phyloP scores from a whole-genome alignment of 345 rosid species.

The Eucalyptus victrix region DNA sequence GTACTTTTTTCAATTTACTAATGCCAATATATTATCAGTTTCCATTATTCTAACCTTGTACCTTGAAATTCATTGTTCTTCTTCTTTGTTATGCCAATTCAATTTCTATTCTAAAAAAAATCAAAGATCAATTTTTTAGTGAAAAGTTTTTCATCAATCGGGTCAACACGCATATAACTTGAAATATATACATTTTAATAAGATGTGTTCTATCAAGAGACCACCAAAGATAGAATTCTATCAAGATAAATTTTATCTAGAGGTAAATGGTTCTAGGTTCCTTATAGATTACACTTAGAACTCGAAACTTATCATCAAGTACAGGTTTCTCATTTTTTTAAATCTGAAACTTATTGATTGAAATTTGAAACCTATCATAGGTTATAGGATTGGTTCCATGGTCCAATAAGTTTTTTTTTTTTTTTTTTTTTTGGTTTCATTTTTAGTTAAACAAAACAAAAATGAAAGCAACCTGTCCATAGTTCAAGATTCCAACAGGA shows the following conservation, averaged over 20 bases:
- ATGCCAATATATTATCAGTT: not conserved
- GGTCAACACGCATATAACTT: not conserved
- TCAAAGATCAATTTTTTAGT: not conserved
- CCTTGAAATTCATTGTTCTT: not conserved
- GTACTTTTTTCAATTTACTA: not conserved
- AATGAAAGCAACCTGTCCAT: no score
- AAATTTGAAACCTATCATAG: no score
- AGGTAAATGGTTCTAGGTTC: no score
- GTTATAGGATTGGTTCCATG: rapidly evolving
- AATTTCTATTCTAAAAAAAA: not conserved
- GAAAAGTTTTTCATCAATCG: not conserved
- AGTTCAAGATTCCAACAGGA: no score
- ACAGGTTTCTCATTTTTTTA: rapidly evolving
- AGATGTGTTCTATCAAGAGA: not conserved
- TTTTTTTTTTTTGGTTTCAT: no score
- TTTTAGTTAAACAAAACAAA: no score
- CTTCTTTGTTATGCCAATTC: not conserved
- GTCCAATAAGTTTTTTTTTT: rapidly evolving
- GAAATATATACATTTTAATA: not conserved
- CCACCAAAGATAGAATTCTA: not conserved
- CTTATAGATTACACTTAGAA: no score
- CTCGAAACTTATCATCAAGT: rapidly evolving
- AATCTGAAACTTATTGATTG: rapidly evolving
- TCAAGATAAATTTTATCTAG: not conserved
- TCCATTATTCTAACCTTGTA: not conserved